phyloP scores from a whole-genome alignment of 257 asterid genomes.

The Solanum infundibuliforme region DNA sequence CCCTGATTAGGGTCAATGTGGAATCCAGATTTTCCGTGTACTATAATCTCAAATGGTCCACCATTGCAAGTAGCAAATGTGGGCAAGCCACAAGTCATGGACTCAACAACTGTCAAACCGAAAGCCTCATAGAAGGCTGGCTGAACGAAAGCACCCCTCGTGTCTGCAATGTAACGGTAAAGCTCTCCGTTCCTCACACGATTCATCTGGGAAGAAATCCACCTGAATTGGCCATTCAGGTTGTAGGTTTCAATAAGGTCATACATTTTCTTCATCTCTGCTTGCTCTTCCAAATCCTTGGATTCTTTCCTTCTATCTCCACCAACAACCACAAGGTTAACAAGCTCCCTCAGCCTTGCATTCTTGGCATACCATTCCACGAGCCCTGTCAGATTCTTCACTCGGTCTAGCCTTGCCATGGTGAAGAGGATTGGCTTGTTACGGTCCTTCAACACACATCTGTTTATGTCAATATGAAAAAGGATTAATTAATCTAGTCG shows the following conservation, averaged over 20 bases:
- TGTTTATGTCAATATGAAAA: not conserved
- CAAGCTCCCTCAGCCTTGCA: slow-evolving; percentile 8
- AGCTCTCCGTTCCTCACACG: slow-evolving; percentile 13
- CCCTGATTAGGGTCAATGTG: slow-evolving; percentile 11
- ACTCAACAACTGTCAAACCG: slow-evolving; percentile 7
- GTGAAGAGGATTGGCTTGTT: slow-evolving; percentile 8
- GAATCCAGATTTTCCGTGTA: slow-evolving; percentile 10
- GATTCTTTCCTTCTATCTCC: slow-evolving; percentile 12
- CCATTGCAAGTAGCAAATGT: slow-evolving; percentile 14
- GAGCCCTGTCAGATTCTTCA: slow-evolving; percentile 8
- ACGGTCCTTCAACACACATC: slow-evolving; percentile 3
- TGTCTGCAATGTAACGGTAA: slow-evolving; percentile 10
- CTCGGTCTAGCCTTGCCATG: slow-evolving; percentile 14
- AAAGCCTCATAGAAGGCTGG: slow-evolving; percentile 14
- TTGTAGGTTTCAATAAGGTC: slow-evolving; percentile 3
- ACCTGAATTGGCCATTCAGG: slow-evolving; percentile 11
- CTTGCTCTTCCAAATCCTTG: slow-evolving; percentile 9
- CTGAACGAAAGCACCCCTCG: slow-evolving; percentile 8
- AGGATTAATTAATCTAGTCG: not conserved
- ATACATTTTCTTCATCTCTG: slow-evolving; percentile 11
- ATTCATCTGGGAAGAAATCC: slow-evolving; percentile 14
- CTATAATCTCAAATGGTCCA: slow-evolving; percentile 10
- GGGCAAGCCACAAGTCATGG: slow-evolving; percentile 11
- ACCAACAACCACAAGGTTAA: slow-evolving; percentile 10
- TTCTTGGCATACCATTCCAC: slow-evolving; percentile 14